These are phyloP conservation scores for Arabidopsis hybrid DNA, from an alignment of 441 rosid species.

Conservation along the genomic window DNA sequence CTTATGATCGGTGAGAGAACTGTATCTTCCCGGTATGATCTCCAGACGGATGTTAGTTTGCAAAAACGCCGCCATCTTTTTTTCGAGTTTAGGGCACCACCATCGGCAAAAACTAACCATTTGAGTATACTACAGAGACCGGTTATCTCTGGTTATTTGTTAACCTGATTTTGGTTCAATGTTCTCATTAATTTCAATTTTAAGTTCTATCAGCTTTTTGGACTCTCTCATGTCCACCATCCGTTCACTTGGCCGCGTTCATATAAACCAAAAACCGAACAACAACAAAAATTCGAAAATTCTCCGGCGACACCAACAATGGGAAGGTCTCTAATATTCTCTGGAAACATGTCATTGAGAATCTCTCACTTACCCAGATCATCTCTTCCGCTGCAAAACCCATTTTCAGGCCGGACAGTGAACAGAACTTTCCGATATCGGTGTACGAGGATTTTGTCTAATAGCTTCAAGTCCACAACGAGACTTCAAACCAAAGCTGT, in stretches of 20 bases:
- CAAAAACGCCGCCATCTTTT: slow-evolving; percentile 57
- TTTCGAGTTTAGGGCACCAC: neutral
- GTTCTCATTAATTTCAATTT: no score
- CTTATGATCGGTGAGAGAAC: slow-evolving; percentile 22
- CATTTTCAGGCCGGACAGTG: slow-evolving; percentile 34
- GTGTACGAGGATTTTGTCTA: slow-evolving; percentile 35
- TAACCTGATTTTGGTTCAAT: no score
- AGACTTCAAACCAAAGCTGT: slow-evolving; percentile 52
- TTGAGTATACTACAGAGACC: no score
- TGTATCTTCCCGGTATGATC: slow-evolving; percentile 35
- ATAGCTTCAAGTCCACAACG: slow-evolving; percentile 27
- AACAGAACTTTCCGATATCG: slow-evolving; percentile 36
- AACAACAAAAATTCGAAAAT: neutral
- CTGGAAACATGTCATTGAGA: slow-evolving; percentile 36
- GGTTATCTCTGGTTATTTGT: no score
- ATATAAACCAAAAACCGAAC: neutral
- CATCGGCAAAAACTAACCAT: no score
- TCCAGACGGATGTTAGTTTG: slow-evolving; percentile 44
- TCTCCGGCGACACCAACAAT: slow-evolving; percentile 38
- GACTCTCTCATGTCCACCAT: neutral
- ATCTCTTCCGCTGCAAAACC: slow-evolving; percentile 37
- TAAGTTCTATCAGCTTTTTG: slow-evolving; percentile 1
- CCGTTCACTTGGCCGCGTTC: slow-evolving; percentile 17
- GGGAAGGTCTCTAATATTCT: slow-evolving; percentile 36
- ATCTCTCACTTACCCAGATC: slow-evolving; percentile 46